These are phyloP conservation scores for Kwoniella sp. DNA, from an alignment of 768 basidiomycete genomes.

Conservation along the genomic window DNA sequence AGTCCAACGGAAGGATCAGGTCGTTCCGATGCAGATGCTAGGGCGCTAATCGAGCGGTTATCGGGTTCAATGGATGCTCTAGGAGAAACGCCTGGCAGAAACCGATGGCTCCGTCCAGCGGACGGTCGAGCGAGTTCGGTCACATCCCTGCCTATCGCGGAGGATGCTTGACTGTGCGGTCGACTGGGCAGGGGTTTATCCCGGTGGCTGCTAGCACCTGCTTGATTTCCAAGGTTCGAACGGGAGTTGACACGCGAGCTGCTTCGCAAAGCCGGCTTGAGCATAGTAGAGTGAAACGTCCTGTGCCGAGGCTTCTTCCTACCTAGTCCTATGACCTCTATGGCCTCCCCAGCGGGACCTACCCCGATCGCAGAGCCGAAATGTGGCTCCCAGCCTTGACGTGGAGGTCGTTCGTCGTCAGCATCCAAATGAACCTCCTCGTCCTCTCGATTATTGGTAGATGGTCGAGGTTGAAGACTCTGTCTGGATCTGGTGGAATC, in stretches of 20 bases:
- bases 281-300: slow-evolving; percentile 25
- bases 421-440: slow-evolving; percentile 2
- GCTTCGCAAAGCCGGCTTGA: slow-evolving; percentile 33
- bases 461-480: slow-evolving; percentile 1
- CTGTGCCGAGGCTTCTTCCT: slow-evolving; percentile 40
- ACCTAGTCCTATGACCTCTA: slow-evolving; percentile 38
- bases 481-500: slow-evolving; percentile 16
- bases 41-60: too few species aligned
- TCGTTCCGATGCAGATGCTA: too few species aligned
- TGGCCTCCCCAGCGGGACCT: slow-evolving; percentile 40
- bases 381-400: slow-evolving; percentile 28
- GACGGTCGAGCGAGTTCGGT: too few species aligned
- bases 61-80: too few species aligned
- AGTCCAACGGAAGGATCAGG: too few species aligned
- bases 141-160: too few species aligned
- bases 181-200: slow-evolving; percentile 39
- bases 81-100: too few species aligned
- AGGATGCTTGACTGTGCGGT: too few species aligned
- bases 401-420: background rate
- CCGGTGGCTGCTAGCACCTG: background rate
- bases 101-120: too few species aligned
- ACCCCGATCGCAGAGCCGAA: slow-evolving; percentile 26
- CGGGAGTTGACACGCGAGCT: slow-evolving; percentile 5
- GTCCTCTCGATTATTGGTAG: background rate
- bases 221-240: background rate